Evolutionary conservation across 1,284 basidiomycete genomes (phyloP).

Genomic region (Ustilago hordei): DNA sequence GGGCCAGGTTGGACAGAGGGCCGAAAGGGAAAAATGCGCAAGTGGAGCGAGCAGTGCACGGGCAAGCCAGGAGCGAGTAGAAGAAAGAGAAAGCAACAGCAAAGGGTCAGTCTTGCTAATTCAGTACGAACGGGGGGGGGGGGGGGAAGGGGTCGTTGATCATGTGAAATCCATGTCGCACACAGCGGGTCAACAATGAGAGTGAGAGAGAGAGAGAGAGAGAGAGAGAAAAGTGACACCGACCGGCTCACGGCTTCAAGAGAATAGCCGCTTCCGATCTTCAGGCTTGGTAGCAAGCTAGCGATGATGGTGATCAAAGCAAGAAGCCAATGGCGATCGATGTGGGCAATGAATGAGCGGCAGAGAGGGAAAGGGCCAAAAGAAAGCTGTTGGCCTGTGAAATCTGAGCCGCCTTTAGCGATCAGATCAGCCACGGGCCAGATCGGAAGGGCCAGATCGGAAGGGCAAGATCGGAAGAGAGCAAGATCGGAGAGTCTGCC

Average conservation of each 20-base stretch:
- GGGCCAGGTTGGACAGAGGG: conserved; percentile 11
- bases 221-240: neutral
- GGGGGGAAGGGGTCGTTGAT: conserved; percentile 1
- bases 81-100: neutral
- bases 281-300: conserved; percentile 10
- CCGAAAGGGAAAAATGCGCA: conserved; percentile 5
- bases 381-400: conserved; percentile 1
- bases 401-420: conserved; percentile 4
- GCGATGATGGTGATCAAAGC: neutral
- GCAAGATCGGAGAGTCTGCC: too few relatives aligned
- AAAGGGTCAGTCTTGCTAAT: conserved; percentile 9
- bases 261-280: conserved; percentile 17
- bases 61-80: conserved; percentile 11
- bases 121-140: too few relatives aligned
- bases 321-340: neutral
- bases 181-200: neutral
- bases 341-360: neutral
- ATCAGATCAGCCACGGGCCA: conserved; percentile 8
- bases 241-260: conserved; percentile 10
- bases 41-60: conserved; percentile 5
- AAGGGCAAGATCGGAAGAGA: too few relatives aligned
- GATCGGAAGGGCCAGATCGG: conserved; percentile 22
- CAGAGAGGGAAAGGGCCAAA: neutral
- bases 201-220: neutral
- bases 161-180: conserved; percentile 12